phyloP scores from a whole-genome alignment of 805 yeast genomes.

The Saturnispora ahearnii region DNA sequence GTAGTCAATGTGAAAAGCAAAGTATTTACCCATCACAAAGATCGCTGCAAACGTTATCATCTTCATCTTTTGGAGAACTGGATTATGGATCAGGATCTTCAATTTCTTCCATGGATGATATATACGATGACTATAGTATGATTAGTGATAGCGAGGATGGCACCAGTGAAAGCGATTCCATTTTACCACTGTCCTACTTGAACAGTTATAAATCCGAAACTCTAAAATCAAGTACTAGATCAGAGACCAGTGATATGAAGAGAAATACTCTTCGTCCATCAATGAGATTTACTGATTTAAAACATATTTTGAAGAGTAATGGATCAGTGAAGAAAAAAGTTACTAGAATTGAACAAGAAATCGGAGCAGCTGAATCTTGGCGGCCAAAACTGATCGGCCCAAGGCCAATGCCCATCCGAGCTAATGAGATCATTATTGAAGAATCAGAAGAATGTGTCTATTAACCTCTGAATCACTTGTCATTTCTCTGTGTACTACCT shows the following conservation, averaged over 20 bases:
- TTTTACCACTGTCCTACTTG: background rate
- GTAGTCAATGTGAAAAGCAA: background rate
- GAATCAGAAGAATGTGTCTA: background rate
- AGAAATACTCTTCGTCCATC: constrained; percentile 4
- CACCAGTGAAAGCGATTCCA: background rate
- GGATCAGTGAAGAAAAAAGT: background rate
- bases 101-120: constrained; percentile 1
- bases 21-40: background rate
- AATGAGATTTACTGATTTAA: constrained; percentile 5
- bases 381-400: constrained; percentile 4
- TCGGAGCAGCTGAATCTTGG: constrained; percentile 4
- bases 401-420: constrained; percentile 5
- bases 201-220: background rate
- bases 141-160: background rate
- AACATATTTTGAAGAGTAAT: constrained; percentile 7
- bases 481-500: background rate
- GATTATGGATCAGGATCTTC: background rate
- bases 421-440: background rate
- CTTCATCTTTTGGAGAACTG: background rate
- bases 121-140: constrained; percentile 7
- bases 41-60: background rate
- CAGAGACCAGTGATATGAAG: constrained; percentile 12
- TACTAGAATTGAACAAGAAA: background rate
- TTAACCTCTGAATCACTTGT: background rate
- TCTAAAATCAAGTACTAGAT: too few species aligned